Conservation (phyloP, 1,139 yeast species). For the Blastobotrys arbuscula region DNA sequence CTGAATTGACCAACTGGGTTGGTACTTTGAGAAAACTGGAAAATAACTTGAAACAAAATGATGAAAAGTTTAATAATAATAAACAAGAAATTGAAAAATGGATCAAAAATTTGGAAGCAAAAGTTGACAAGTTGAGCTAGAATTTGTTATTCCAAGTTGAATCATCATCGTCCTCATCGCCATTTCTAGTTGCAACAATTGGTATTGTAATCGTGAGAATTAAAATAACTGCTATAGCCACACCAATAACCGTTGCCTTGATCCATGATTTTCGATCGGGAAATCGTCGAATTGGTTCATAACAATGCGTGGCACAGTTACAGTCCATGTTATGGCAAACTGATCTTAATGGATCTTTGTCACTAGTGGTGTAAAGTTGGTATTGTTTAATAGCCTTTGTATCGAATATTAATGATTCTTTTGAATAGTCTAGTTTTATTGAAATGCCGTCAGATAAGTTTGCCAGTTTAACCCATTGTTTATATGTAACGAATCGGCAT, state of each 20-base stretch:
- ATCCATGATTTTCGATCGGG: background rate
- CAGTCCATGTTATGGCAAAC: constrained; percentile 6
- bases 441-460: constrained; percentile 2
- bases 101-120: constrained; percentile 15
- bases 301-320: constrained; percentile 7
- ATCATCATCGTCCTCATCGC: background rate
- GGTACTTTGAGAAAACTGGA: constrained; percentile 38
- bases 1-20: constrained; percentile 42
- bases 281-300: background rate
- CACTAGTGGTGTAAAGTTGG: background rate
- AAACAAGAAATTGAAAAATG: constrained; percentile 17
- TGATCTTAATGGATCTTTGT: background rate
- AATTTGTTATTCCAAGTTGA: constrained; percentile 1
- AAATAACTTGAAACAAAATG: constrained; percentile 34
- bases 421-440: background rate
- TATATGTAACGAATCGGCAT: constrained; percentile 4
- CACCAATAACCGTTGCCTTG: constrained; percentile 2
- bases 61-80: constrained; percentile 21
- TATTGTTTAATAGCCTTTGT: constrained; percentile 7
- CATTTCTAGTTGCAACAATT: constrained; percentile 5
- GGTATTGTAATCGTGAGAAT: constrained; percentile 8
- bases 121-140: background rate
- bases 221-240: background rate
- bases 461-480: constrained; percentile 7
- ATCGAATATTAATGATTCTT: constrained; percentile 2